Evolutionary conservation across 208 protist genomes (phyloP), one percentile per base, ranked within the genome.

Genomic region (Trypanosoma cruzi): DNA sequence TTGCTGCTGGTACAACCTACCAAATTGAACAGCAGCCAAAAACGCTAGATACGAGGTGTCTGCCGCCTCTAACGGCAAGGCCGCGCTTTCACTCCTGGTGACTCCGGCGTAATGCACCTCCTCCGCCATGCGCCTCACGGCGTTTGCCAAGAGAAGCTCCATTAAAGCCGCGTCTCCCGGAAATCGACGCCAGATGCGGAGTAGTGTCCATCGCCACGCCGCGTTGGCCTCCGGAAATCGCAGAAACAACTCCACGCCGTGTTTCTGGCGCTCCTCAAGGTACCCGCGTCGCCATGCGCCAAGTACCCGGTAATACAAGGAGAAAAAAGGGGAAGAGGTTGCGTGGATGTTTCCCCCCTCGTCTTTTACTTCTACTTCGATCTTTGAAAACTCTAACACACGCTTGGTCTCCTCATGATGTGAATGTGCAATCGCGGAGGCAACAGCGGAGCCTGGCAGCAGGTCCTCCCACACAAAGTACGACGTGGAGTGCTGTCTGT

Each of bases 181-280:
- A 55, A 62, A 81, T 40, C 53, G 75, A 20, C 73, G 76, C 59
- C 75, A 69, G 18, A 94, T 70, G 49, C 68, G 63, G 54, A 82
- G 68, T 61, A 94, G 71, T 42, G 84, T 70, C 20, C 68, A 53
- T 69, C 81, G 82, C 85, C 88, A 92, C 52, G 37, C 64, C 56
- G 72, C 68, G 3, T 46, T 26, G 7, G 66, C 71, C 14, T 76
- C 52, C 8, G 75, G 79, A 69, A 72, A 91, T 2, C 89, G 77
- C 20, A 93, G 57, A 64, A 93, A 95, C 22, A 95, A 72, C 56
- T 84, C 79, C 24, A 91, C 64, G 5, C 83, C 85, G 65, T 81
- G 86, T 44, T 79, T 32, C 4, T 73, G n/a, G 2, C 86, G 77
- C 34, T 85, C 68, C 5, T 69, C 58, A 20, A 82, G 54, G 58